Conservation (phyloP, 768 basidiomycete genomes). For the Thelephora ganbajun region DNA sequence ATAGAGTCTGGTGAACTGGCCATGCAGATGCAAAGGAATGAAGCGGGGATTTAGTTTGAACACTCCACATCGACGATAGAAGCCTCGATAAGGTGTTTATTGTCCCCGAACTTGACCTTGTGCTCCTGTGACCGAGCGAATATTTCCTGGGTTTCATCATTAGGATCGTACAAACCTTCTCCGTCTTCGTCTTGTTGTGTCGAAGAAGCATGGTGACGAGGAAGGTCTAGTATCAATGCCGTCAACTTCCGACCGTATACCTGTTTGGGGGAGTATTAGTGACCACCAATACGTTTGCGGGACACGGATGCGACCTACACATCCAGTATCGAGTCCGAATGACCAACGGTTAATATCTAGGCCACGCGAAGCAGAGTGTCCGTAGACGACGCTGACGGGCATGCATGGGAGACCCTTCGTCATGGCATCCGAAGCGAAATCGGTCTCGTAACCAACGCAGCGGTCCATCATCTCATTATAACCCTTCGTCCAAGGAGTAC, state of each 20-base stretch:
- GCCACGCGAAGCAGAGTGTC: constrained; percentile 69
- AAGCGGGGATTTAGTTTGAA: no score
- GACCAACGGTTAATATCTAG: constrained; percentile 76
- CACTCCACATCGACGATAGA: no score
- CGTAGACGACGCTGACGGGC: constrained; percentile 74
- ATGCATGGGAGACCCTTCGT: constrained; percentile 38
- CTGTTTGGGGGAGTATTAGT: constrained; percentile 13
- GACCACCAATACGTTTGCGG: constrained; percentile 2
- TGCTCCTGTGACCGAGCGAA: no score
- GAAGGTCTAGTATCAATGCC: constrained; percentile 44
- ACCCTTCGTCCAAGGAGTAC: constrained; percentile 60
- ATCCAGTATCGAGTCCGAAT: constrained; percentile 78
- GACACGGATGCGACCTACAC: constrained; percentile 33
- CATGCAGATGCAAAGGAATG: no score
- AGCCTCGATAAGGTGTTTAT: no score
- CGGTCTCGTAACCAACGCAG: constrained; percentile 31
- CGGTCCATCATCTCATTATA: constrained; percentile 57
- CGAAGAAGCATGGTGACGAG: background rate
- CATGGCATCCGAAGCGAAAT: constrained; percentile 1
- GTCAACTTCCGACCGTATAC: constrained; percentile 49
- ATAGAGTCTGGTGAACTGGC: no score
- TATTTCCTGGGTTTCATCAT: no score
- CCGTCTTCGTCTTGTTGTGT: no score
- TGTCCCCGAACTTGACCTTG: no score
- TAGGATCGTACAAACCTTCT: no score